Percentiles rank a stretch among this genome's conserved stretches.
Evolutionary conservation across 805 yeast species (phyloP).

Genomic region (Metschnikowia dekortorum): DNA sequence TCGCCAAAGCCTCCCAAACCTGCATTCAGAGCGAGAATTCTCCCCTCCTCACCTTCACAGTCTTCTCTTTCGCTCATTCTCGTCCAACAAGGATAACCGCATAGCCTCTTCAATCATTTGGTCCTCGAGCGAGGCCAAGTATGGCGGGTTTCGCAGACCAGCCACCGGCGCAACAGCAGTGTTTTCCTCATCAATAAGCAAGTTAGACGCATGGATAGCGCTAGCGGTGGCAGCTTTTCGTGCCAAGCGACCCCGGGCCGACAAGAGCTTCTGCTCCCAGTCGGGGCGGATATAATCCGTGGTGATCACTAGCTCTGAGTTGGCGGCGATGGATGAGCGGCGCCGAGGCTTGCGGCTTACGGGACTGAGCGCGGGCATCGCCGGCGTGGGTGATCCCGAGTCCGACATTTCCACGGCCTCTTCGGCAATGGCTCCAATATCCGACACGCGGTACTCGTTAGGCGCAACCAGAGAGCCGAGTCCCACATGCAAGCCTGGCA

Average conservation of each 20-base stretch:
- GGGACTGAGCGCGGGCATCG: neutral
- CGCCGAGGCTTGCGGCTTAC: slow-evolving; percentile 16
- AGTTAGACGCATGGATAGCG: slow-evolving; percentile 85
- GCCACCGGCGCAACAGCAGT: slow-evolving; percentile 4
- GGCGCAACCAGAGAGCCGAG: slow-evolving; percentile 52
- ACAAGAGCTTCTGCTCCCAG: slow-evolving; percentile 73
- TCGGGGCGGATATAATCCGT: slow-evolving; percentile 87
- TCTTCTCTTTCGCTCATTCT: slow-evolving; percentile 46
- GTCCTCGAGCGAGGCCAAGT: slow-evolving; percentile 42
- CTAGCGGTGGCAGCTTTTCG: slow-evolving; percentile 91
- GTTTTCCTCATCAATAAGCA: slow-evolving; percentile 41
- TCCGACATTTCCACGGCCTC: slow-evolving; percentile 5
- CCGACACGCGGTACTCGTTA: slow-evolving; percentile 22
- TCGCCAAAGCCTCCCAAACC: too few relatives aligned
- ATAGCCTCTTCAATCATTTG: slow-evolving; percentile 84
- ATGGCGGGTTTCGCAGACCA: slow-evolving; percentile 6
- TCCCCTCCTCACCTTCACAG: neutral
- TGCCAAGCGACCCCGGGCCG: slow-evolving; percentile 74
- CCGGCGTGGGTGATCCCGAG: neutral
- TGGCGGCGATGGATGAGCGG: slow-evolving; percentile 54
- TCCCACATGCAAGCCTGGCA: slow-evolving; percentile 50
- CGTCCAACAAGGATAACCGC: slow-evolving; percentile 66
- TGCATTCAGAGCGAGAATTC: too few relatives aligned
- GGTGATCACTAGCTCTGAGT: slow-evolving; percentile 66
- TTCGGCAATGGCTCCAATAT: slow-evolving; percentile 10